Base-by-base conservation (phyloP, 257 asterid genomes). In the Penstemon barbatus region DNA sequence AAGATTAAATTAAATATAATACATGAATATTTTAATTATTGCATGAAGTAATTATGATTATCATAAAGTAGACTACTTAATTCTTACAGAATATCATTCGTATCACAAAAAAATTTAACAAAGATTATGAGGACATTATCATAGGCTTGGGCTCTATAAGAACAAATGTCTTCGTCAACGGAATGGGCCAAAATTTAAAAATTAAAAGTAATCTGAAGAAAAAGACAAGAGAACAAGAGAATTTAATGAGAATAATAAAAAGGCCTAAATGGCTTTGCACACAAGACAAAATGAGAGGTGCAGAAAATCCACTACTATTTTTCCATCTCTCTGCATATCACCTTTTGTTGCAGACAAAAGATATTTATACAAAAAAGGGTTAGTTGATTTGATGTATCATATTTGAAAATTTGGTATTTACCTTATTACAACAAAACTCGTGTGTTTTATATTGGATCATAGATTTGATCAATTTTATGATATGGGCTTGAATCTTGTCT, bases 321-420 rank as follows among this genome's bases (percentile, higher is more conserved):
- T 9, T 19, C 9, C 10, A 10, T 8, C 48, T n/a, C 7, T 69
- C 69, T 45, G 74, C 15, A 33, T 11, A 50, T 55, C 11, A 61
- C 75, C 71, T 55, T 78, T 77, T 51, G 44, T 53, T 52, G 66
- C 73, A 63, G 73, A 68, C 75, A 77, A 59, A 69, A 8, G 49
- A 73, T 73, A 37, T 45, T 57, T 53, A 51, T 71, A 69, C 45
- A 60, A 73, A 76, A 65, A 73, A 44, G 45, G 76, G 67, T 39
- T 65, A 58, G 68, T 59, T 70, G 82, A 74, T 65, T 78, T 74
- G 82, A 78, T 65, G 71, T 52, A 53, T 73, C 82, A 62, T 56
- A 9, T 43, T 9, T 3, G 36, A 60, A 55, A 63, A 52, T 0
- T 41, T 43, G 33, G 7, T 33, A 45, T 46, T 0, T 12, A n/a